phyloP scores from a whole-genome alignment of 192 early-diverging fungal genomes.

The Backusella westeae region DNA sequence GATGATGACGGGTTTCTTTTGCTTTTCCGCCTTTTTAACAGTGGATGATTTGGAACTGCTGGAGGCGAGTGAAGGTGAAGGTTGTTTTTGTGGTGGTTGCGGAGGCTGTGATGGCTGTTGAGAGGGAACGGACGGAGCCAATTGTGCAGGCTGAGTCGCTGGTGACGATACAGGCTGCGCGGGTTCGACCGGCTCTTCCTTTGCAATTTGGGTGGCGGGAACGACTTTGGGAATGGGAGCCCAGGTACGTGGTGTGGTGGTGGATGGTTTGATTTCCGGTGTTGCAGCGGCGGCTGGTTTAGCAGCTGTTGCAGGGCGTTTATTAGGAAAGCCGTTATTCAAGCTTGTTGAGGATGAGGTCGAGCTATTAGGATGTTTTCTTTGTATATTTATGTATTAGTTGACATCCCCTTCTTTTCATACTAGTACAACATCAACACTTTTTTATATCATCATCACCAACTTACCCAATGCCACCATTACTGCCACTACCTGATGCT shows the following conservation, averaged over 20 bases:
- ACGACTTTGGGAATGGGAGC: constrained; percentile 25
- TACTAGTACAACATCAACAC: not conserved
- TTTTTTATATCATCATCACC: not conserved
- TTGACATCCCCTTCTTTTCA: not conserved
- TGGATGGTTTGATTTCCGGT: not conserved
- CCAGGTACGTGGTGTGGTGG: constrained; percentile 16
- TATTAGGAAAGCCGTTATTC: not conserved
- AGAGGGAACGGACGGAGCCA: not conserved
- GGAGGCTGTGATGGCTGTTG: not conserved
- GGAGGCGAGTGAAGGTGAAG: not conserved
- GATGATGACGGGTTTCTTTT: not conserved
- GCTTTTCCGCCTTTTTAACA: not conserved
- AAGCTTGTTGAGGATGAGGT: not conserved
- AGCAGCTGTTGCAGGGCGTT: constrained; percentile 1
- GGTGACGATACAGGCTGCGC: not conserved
- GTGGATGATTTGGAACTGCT: not conserved
- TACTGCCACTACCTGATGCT: not conserved
- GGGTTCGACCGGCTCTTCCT: not conserved
- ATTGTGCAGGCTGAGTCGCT: not conserved
- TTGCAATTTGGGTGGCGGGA: not conserved
- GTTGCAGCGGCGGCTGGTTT: not conserved
- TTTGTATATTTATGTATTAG: not conserved
- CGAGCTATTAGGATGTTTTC: constrained; percentile 12
- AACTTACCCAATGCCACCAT: constrained; percentile 17
- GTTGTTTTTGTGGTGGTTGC: not conserved